Evolutionary conservation across 1,284 basidiomycete genomes (phyloP), one percentile per base, ranked within the genome.

Genomic region (Takashimella tepidaria): DNA sequence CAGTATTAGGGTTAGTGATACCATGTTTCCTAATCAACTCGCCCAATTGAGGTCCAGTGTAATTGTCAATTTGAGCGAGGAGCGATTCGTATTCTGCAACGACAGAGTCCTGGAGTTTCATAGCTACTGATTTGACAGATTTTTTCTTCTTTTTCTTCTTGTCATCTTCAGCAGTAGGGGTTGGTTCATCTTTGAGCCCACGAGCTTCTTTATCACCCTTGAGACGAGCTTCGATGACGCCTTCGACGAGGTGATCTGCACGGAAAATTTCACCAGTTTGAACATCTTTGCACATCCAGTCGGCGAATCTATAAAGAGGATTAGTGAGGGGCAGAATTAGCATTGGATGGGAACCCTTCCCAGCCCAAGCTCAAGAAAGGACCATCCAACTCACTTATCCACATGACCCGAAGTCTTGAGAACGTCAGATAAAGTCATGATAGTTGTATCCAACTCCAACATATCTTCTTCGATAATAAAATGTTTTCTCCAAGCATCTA

Each of bases 401-500:
- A 98, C 96, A 77, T 98, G 96, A 31, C 96, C 96, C 26, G 92
- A 98, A 0, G 95, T 88, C 77, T 98, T 95, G 75, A 98, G 93
- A 4, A 99, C 95, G 13, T 93, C 82, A 1, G 89, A 83, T 24
- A 93, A 87, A 0, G 95, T 98, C 87, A 98, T 95, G 77, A 96
- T 87, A 41, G 96, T 98, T 24, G 93, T 98, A 73, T 98, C 95
- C 61, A 98, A 84, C 78, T 98, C 95, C 65, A 96, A 86, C 96
- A 98, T 99, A 78, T 92, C 86, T 73, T 99, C 95, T 70, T 98
- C 91, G 68, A 98, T 83, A 79, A 99, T 97, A 74, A 98, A 98
- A 79, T 98, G 96, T 73, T 88, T 89, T 57, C 96, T 83, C 96
- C 96, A 99, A 80, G 90, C 89, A 5, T 88, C 81, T 69, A 98